Percentiles rank a stretch among this genome's conserved stretches.
Evolutionary conservation across 176 grass and related monocot genomes (phyloP).

Genomic region (Triticum aestivum): IWGSC_CS_RefSeq_v2.1 NC_057806.1:573718941-573719440

Average conservation of each 20-base stretch:
- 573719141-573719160: conserved; percentile 99
- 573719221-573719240: conserved; percentile 81
- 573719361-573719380: conserved; percentile 99
- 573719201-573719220: conserved; percentile 99
- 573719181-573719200: conserved; percentile 99
- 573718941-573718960: neutral
- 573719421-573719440: conserved; percentile 5
- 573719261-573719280: neutral
- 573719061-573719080: neutral
- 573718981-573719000: conserved; percentile 1
- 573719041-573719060: neutral
- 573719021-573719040: neutral
- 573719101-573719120: conserved; percentile 12
- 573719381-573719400: conserved; percentile 89
- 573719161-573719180: conserved; percentile 99
- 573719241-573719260: neutral
- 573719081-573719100: conserved; percentile 9
- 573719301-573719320: conserved; percentile 85
- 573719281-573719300: conserved; percentile 18
- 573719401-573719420: conserved; percentile 12
- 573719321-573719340: conserved; percentile 99
- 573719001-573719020: neutral
- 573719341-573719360: conserved; percentile 99
- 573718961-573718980: conserved; percentile 12
- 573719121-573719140: conserved; percentile 88